Base-by-base conservation (phyloP, 345 rosid species). In the Fremontodendron californicum region DNA sequence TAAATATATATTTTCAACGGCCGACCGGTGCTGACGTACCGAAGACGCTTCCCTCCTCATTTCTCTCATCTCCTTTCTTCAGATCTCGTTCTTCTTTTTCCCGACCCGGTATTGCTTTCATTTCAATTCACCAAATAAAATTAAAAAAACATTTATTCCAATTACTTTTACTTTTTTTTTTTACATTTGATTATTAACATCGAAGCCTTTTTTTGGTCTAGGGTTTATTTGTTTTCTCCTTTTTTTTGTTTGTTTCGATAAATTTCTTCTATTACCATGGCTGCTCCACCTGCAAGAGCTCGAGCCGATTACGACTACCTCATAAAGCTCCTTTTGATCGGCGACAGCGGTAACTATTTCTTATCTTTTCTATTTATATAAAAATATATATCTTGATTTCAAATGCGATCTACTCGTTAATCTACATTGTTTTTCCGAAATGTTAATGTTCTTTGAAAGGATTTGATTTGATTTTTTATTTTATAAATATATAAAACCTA, bases 271-370 rank as follows among this genome's bases (percentile, higher is more conserved):
- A 18, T 61, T 80, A 70, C 83, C 27, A 88, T 89, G 90, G 87
- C 86, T 75, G 93, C 93, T 82, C 95, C 95, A 78, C 95, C 95
- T 60, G 88, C 91, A 68, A 86, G 95, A 78, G 90, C 90, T 77
- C 88, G 95, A 72, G 95, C 95, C 49, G 95, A 89, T 86, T 89
- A 91, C 77, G 95, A 91, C 81, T 91, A 83, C 68, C 95, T 91
- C 81, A 85, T 88, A 57, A 91, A 91, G 84, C 93, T 91, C 62
- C 90, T 91, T 42, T 78, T 89, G 78, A 91, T 91, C 83, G 93
- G 93, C 75, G 95, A 91, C 45, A 91, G 95, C 77, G 93, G 95
- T 89, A 79, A 31, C 23, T 86, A 52, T 73, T 80, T 76, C 27
- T 60, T 3, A 63, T 60, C 33, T 19, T 35, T 71, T 27, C n/a